These are phyloP conservation scores for Urostyla sp. DNA, from an alignment of 73 alveolate genomes.

Conservation along the genomic window DNA sequence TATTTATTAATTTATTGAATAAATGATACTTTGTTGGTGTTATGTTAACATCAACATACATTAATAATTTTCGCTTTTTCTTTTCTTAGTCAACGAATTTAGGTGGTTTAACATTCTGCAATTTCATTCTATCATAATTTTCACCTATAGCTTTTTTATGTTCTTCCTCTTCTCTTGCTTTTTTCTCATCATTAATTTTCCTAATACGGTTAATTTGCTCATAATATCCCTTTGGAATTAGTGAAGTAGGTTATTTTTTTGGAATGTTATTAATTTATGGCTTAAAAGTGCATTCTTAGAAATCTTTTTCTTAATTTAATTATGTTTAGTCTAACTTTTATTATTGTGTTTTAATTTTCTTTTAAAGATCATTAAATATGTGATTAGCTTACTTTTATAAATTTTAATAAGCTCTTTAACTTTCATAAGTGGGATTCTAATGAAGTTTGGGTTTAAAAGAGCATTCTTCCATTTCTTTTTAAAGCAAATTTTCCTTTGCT, in stretches of 20 bases:
- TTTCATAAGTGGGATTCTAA: neutral
- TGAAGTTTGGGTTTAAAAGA: slow-evolving; percentile 25
- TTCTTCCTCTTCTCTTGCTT: neutral
- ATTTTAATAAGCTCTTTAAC: neutral
- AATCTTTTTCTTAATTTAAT: slow-evolving; percentile 20
- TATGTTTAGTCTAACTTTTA: slow-evolving; percentile 1
- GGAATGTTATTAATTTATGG: neutral
- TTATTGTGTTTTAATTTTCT: slow-evolving; percentile 1
- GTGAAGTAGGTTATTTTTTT: neutral
- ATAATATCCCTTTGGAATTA: slow-evolving; percentile 45
- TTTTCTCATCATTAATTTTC: slow-evolving; percentile 35
- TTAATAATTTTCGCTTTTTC: slow-evolving; percentile 36
- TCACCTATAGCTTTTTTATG: slow-evolving; percentile 43
- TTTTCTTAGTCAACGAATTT: slow-evolving; percentile 11
- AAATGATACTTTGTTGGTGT: slow-evolving; percentile 22
- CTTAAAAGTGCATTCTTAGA: slow-evolving; percentile 30
- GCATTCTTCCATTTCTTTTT: slow-evolving; percentile 39
- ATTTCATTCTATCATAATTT: slow-evolving; percentile 27
- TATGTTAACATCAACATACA: slow-evolving; percentile 55
- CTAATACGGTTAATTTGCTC: slow-evolving; percentile 46
- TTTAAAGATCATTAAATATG: slow-evolving; percentile 13
- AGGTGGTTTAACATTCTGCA: slow-evolving; percentile 35
- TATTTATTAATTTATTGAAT: too few relatives aligned
- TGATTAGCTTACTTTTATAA: slow-evolving; percentile 13
- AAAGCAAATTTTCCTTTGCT: slow-evolving; percentile 34